Conservation (phyloP, 208 protist genomes). For the Acanthamoeba sp. region DNA sequence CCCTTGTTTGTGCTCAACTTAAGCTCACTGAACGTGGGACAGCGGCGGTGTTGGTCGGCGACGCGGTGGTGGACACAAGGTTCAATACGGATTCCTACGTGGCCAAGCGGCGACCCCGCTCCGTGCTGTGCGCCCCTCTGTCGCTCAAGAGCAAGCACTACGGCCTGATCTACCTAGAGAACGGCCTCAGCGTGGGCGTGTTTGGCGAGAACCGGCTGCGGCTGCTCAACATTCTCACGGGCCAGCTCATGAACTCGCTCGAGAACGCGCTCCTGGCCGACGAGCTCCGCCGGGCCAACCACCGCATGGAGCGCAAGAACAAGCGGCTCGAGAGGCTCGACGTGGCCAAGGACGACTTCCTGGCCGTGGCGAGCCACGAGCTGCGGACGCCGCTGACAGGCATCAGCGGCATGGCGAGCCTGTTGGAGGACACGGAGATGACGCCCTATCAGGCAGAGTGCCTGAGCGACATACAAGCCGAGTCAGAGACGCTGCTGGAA, state of each 20-base stretch:
- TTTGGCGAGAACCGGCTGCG: conserved; percentile 9
- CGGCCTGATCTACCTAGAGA: conserved; percentile 41
- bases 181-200: background rate
- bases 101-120: background rate
- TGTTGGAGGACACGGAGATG: conserved; percentile 73
- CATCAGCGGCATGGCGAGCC: conserved; percentile 79
- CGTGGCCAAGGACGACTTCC: conserved; percentile 36
- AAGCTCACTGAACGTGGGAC: background rate
- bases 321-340: background rate
- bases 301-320: conserved; percentile 1
- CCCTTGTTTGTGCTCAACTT: background rate
- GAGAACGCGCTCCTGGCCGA: conserved; percentile 56
- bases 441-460: background rate
- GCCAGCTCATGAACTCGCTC: conserved; percentile 47
- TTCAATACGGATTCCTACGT: conserved; percentile 12
- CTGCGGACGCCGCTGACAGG: conserved; percentile 81
- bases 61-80: background rate
- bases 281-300: background rate
- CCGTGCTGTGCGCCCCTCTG: conserved; percentile 32
- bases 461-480: background rate
- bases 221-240: background rate
- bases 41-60: background rate
- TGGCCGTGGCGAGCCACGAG: conserved; percentile 78
- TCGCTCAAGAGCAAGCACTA: background rate
- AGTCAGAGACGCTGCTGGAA: background rate